phyloP scores from a whole-genome alignment of 2,329 filamentous ascomycete species.

The Alternaria tenuissima region DNA sequence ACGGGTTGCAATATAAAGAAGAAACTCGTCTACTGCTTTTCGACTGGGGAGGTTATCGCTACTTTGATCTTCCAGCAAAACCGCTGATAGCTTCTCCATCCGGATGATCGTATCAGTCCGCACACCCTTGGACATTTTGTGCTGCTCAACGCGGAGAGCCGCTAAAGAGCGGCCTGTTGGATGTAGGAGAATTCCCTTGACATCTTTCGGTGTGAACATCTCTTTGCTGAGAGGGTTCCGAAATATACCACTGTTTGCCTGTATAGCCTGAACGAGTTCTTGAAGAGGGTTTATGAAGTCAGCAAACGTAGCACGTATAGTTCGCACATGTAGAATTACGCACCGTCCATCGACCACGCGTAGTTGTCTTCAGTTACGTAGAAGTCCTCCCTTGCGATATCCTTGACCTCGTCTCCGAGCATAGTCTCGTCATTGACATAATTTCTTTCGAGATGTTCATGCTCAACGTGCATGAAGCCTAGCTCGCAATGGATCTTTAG shows the following conservation, averaged over 20 bases:
- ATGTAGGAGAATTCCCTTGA: slow-evolving; percentile 41
- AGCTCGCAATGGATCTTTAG: slow-evolving; percentile 38
- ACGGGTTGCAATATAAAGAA: slow-evolving; percentile 46
- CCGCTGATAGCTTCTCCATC: slow-evolving; percentile 39
- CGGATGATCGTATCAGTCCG: slow-evolving; percentile 39
- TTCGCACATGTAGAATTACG: background rate
- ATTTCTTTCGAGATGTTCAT: slow-evolving; percentile 43
- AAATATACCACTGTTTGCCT: slow-evolving; percentile 41
- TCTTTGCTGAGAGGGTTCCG: slow-evolving; percentile 45
- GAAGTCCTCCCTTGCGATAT: slow-evolving; percentile 47
- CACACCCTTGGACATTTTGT: slow-evolving; percentile 45
- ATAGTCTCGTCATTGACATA: slow-evolving; percentile 51
- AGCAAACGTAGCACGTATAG: background rate
- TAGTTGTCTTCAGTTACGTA: slow-evolving; percentile 52
- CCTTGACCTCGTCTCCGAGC: slow-evolving; percentile 41
- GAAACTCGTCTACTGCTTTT: slow-evolving; percentile 43
- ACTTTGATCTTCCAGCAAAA: slow-evolving; percentile 41
- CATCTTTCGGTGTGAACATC: slow-evolving; percentile 48
- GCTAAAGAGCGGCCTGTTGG: slow-evolving; percentile 36
- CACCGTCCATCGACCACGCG: slow-evolving; percentile 38
- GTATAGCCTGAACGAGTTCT: slow-evolving; percentile 46
- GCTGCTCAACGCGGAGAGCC: slow-evolving; percentile 42
- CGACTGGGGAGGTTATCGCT: slow-evolving; percentile 40
- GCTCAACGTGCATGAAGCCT: slow-evolving; percentile 49
- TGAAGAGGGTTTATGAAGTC: slow-evolving; percentile 34